Percentiles rank a stretch among this genome's conserved stretches.
These are phyloP conservation scores for Apiotrichum gracile DNA, from an alignment of 1,284 basidiomycete genomes.

Conservation along the genomic window DNA sequence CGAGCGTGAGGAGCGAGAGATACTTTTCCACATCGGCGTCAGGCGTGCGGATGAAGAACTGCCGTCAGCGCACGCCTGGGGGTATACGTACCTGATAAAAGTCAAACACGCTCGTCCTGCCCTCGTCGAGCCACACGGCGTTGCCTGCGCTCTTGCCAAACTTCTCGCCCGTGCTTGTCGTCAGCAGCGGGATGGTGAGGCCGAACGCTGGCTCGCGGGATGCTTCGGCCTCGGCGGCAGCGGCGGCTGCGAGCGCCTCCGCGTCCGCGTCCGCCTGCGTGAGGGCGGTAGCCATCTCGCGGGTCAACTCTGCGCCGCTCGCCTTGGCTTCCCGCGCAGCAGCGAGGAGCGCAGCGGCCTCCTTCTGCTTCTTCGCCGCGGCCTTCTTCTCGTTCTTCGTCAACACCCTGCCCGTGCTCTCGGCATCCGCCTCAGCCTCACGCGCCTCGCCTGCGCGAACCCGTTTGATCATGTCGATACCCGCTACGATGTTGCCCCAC, in stretches of 20 bases:
- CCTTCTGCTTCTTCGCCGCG: slow-evolving; percentile 8
- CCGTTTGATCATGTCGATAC: slow-evolving; percentile 77
- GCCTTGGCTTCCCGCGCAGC: slow-evolving; percentile 3
- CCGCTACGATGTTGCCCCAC: slow-evolving; percentile 96
- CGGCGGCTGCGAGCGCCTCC: not conserved
- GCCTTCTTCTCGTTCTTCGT: slow-evolving; percentile 12
- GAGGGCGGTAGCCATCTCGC: not conserved
- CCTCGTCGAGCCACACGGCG: slow-evolving; percentile 79
- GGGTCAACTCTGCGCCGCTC: slow-evolving; percentile 1
- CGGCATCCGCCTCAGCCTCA: slow-evolving; percentile 14
- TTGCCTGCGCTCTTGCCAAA: slow-evolving; percentile 98
- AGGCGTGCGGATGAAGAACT: slow-evolving; percentile 82
- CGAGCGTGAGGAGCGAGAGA: slow-evolving; percentile 76
- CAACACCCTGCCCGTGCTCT: not conserved
- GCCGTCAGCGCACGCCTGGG: slow-evolving; percentile 6
- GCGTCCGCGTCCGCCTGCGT: slow-evolving; percentile 15
- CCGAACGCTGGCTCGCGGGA: slow-evolving; percentile 64
- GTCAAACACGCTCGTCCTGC: slow-evolving; percentile 73
- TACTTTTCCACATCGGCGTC: slow-evolving; percentile 80
- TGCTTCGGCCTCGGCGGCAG: slow-evolving; percentile 41
- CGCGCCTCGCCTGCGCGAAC: slow-evolving; percentile 15
- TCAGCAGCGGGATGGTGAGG: slow-evolving; percentile 88
- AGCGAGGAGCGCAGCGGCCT: not conserved
- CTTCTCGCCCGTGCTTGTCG: slow-evolving; percentile 83
- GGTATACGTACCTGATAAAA: slow-evolving; percentile 85